phyloP scores from a whole-genome alignment of 2,329 filamentous ascomycete genomes.

The Xylariaceae sp. region DNA sequence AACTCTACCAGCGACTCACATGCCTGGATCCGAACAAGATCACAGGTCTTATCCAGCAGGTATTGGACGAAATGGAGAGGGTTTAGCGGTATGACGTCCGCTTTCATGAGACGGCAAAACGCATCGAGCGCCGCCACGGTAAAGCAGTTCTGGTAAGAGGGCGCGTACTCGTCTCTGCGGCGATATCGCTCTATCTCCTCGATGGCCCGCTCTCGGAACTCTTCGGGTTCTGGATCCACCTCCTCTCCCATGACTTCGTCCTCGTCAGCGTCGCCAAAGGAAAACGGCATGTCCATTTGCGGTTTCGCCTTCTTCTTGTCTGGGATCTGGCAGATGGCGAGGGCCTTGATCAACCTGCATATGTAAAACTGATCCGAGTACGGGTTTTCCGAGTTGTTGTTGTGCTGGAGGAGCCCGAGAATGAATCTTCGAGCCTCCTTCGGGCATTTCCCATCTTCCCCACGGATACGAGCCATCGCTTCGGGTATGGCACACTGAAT shows the following conservation, averaged over 20 bases:
- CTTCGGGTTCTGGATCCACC: constrained; percentile 37
- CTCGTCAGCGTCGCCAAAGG: constrained; percentile 37
- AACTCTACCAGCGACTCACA: constrained; percentile 60
- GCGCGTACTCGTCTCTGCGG: constrained; percentile 63
- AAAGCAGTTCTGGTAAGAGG: constrained; percentile 63
- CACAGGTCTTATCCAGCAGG: constrained; percentile 57
- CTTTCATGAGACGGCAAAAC: constrained; percentile 58
- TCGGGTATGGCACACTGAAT: constrained; percentile 79
- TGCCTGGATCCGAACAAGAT: constrained; percentile 60
- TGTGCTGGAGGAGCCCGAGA: constrained; percentile 83
- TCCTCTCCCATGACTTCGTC: constrained; percentile 39
- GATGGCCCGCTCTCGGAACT: constrained; percentile 48
- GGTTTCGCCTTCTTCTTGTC: constrained; percentile 36
- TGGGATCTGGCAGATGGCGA: constrained; percentile 54
- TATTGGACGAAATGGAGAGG: constrained; percentile 58
- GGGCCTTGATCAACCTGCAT: constrained; percentile 64
- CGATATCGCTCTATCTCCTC: constrained; percentile 63
- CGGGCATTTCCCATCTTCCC: constrained; percentile 70
- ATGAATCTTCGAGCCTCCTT: constrained; percentile 76
- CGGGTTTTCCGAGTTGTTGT: constrained; percentile 86
- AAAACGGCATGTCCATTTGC: constrained; percentile 38
- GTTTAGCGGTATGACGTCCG: constrained; percentile 50
- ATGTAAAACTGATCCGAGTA: constrained; percentile 90
- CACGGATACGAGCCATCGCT: constrained; percentile 73
- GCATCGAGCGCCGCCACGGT: constrained; percentile 58